Conservation (phyloP, 2,329 filamentous ascomycete species). For the Nannizziopsis barbatae region DNA sequence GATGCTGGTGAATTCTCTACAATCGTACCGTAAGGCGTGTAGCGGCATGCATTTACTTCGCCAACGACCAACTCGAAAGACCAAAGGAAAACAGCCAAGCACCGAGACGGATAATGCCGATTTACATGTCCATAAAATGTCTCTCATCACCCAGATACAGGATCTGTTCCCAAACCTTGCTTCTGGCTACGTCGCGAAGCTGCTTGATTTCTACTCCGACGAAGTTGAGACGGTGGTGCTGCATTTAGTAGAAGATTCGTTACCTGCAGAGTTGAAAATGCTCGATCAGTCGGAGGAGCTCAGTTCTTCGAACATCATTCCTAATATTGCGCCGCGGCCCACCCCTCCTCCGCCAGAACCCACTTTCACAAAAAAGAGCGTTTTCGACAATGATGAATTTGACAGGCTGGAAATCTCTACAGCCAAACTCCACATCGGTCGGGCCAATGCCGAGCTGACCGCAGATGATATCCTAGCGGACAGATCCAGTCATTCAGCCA, state of each 20-base stretch:
- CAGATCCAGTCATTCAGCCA: constrained; percentile 48
- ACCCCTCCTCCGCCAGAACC: constrained; percentile 25
- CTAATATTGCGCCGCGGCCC: constrained; percentile 44
- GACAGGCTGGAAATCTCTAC: constrained; percentile 57
- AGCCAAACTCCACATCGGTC: constrained; percentile 61
- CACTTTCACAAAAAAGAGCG: constrained; percentile 49
- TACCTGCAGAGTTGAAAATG: constrained; percentile 56
- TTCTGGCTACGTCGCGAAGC: constrained; percentile 64
- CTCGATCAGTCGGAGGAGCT: constrained; percentile 42
- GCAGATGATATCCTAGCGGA: constrained; percentile 64
- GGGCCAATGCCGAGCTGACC: constrained; percentile 48
- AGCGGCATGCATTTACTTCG: constrained; percentile 30
- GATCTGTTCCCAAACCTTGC: constrained; percentile 86
- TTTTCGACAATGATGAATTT: constrained; percentile 72
- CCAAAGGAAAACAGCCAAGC: constrained; percentile 35
- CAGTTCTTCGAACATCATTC: constrained; percentile 19
- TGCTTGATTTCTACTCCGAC: constrained; percentile 69
- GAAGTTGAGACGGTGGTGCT: constrained; percentile 69
- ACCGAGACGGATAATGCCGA: constrained; percentile 23
- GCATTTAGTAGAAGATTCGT: constrained; percentile 65
- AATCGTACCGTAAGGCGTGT: constrained; percentile 30
- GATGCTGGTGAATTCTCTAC: constrained; percentile 31
- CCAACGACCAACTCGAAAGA: constrained; percentile 30
- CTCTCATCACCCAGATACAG: constrained; percentile 77
- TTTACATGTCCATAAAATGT: constrained; percentile 70